phyloP scores from a whole-genome alignment of 352 stramenopile genomes.

The Thalassiosira mediterranea region DNA sequence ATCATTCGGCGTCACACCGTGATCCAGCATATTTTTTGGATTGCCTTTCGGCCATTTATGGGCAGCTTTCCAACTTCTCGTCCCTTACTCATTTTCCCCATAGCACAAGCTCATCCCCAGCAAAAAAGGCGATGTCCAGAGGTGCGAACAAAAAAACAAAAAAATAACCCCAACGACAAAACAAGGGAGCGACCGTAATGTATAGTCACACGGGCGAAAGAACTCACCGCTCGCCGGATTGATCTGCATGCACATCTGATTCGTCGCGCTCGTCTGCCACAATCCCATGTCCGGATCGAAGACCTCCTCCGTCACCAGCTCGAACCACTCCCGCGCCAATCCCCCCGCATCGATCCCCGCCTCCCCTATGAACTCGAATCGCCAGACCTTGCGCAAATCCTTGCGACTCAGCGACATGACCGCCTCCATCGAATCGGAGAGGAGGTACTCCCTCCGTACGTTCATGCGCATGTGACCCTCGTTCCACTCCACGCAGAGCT shows the following conservation, averaged over 20 bases:
- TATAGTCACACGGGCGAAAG: no score
- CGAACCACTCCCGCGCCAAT: constrained; percentile 83
- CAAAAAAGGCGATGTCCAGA: no score
- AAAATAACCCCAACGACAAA: no score
- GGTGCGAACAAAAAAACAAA: no score
- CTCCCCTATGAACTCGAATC: constrained; percentile 86
- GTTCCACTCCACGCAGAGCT: constrained; percentile 81
- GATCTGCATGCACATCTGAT: constrained; percentile 89
- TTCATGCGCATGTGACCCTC: constrained; percentile 80
- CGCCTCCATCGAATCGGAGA: constrained; percentile 80
- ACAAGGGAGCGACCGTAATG: no score
- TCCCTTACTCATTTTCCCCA: no score
- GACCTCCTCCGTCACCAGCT: constrained; percentile 79
- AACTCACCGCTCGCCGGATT: constrained; percentile 75
- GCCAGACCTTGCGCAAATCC: constrained; percentile 83
- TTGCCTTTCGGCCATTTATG: no score
- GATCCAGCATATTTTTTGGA: no score
- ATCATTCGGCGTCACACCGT: no score
- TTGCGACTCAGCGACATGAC: constrained; percentile 74
- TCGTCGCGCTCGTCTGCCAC: constrained; percentile 72
- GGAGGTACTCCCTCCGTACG: constrained; percentile 66
- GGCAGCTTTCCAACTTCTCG: no score
- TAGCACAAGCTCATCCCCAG: no score
- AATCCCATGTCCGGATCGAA: constrained; percentile 87
- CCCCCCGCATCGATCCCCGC: constrained; percentile 84